Evolutionary conservation across 768 basidiomycete species (phyloP), one percentile per base, ranked within the genome.

Genomic region (Clavulina sp.): DNA sequence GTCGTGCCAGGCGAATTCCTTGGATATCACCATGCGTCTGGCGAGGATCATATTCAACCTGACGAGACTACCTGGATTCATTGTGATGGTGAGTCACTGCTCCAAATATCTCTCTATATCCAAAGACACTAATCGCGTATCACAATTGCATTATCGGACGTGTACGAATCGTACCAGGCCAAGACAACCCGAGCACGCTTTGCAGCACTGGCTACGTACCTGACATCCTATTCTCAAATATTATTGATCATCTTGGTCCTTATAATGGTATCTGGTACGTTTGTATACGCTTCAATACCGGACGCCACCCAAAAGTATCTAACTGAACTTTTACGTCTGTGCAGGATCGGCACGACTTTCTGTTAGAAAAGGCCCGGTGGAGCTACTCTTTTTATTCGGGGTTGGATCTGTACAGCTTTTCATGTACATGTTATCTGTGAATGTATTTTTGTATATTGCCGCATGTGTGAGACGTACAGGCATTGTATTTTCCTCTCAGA

Each of bases 121-220:
- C 19, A 7, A 19, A 19, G 9, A 7, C 9, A 38, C 34, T 38
- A 38, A 38, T 7, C 34, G 34, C 7, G 34, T 19, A 19, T 7
- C 7, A 19, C 9, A 19, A 38, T 38, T 38, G 34, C 34, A 38
- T 38, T n/a, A n/a, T n/a, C n/a, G n/a, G n/a, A n/a, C n/a, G n/a
- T n/a, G n/a, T n/a, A n/a, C n/a, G n/a, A n/a, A n/a, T n/a, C n/a
- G n/a, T n/a, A n/a, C n/a, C n/a, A 76, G 75, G 79, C 3, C 72
- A 79, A 52, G 81, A 83, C 54, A 81, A 82, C 58, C 57, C 69
- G 4, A 74, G 69, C 54, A 54, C 46, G 2, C 60, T 69, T 52
- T 81, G 80, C 62, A 68, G 60, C 5, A 68, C 69, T 19, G 78
- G 77, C 1, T 72, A 73, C 50, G 77, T 78, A 3, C 57, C 68